phyloP scores from a whole-genome alignment of 345 rosid species.

The Adansonia digitata region DNA sequence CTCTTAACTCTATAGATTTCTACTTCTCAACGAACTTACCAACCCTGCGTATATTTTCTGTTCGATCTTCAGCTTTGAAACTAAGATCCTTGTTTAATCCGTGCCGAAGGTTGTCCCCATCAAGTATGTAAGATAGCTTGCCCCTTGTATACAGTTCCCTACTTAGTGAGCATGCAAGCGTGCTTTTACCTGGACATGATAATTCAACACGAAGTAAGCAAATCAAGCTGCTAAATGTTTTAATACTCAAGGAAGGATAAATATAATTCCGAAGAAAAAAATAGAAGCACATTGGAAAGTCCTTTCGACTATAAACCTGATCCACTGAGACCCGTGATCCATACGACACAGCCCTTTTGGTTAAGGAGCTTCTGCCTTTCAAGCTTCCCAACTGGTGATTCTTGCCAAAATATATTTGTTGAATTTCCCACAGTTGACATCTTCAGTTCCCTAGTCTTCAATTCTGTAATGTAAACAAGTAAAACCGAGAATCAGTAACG shows the following conservation, averaged over 20 bases:
- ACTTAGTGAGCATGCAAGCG: slow-evolving; percentile 73
- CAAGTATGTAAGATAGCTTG: slow-evolving; percentile 82
- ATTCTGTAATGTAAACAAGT: slow-evolving; percentile 6
- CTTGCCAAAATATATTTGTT: slow-evolving; percentile 91
- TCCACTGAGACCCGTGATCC: slow-evolving; percentile 98
- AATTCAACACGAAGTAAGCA: neutral
- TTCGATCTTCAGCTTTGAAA: slow-evolving; percentile 81
- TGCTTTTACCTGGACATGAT: slow-evolving; percentile 70
- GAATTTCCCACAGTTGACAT: slow-evolving; percentile 71
- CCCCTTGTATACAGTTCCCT: slow-evolving; percentile 62
- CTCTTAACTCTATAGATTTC: neutral
- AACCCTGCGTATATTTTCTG: slow-evolving; percentile 87
- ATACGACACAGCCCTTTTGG: slow-evolving; percentile 89
- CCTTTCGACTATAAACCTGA: slow-evolving; percentile 49
- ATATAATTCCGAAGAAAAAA: neutral
- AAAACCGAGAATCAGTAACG: slow-evolving; percentile 10
- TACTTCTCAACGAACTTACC: slow-evolving; percentile 48
- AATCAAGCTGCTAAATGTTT: neutral
- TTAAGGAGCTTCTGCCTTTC: slow-evolving; percentile 75
- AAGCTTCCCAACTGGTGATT: slow-evolving; percentile 67
- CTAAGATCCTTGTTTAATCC: slow-evolving; percentile 87
- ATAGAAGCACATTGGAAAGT: neutral
- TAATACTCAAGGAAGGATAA: neutral
- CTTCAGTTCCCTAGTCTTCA: slow-evolving; percentile 13
- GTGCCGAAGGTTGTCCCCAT: slow-evolving; percentile 90